phyloP scores from a whole-genome alignment of 1,284 basidiomycete species.

The Cystobasidiaceae sp. region DNA sequence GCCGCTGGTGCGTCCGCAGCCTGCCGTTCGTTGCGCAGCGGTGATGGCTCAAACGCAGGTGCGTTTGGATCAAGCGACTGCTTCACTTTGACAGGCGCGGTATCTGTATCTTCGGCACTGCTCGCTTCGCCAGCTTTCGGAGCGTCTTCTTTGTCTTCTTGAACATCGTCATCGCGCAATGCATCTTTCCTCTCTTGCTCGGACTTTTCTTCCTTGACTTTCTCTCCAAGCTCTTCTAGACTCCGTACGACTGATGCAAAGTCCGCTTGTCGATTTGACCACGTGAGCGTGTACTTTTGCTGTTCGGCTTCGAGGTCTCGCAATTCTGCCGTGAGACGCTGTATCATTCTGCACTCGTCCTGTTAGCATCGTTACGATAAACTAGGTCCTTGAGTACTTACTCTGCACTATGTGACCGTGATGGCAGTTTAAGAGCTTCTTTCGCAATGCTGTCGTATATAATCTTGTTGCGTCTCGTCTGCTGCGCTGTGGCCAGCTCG shows the following conservation, averaged over 20 bases:
- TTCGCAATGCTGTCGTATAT: conserved; percentile 38
- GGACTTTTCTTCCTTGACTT: conserved; percentile 34
- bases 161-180: conserved; percentile 19
- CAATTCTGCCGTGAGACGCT: conserved; percentile 35
- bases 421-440: conserved; percentile 32
- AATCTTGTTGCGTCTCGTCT: conserved; percentile 36
- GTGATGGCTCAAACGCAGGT: conserved; percentile 21
- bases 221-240: conserved; percentile 37
- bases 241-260: conserved; percentile 37
- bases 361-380: too few relatives aligned
- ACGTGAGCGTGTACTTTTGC: conserved; percentile 35
- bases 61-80: conserved; percentile 18
- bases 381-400: conserved; percentile 13
- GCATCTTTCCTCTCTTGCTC: conserved; percentile 29
- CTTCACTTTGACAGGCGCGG: background rate
- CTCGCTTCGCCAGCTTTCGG: conserved; percentile 14
- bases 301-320: conserved; percentile 31
- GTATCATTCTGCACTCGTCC: conserved; percentile 32
- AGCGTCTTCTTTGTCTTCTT: background rate
- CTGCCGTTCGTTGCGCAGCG: background rate
- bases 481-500: conserved; percentile 29
- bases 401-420: conserved; percentile 33
- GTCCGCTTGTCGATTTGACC: conserved; percentile 34
- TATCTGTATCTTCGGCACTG: conserved; percentile 12
- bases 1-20: background rate